Evolutionary conservation across 2,329 filamentous ascomycete genomes (phyloP).

Genomic region (Eurotiales sp.): DNA sequence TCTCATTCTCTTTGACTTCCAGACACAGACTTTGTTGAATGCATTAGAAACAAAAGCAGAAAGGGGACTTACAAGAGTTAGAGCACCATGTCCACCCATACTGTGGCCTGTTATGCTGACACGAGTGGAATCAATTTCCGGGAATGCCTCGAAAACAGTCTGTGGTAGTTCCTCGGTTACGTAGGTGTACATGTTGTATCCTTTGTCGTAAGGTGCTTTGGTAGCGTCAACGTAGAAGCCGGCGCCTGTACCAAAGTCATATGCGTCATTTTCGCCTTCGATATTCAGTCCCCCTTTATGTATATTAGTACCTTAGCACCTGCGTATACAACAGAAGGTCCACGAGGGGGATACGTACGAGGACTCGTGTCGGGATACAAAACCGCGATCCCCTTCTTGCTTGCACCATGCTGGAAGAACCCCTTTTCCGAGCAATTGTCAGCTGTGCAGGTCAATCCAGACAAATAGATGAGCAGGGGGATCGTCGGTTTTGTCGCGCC

Average conservation of each 20-base stretch:
- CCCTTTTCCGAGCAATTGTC: conserved; percentile 75
- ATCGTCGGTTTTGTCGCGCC: conserved; percentile 60
- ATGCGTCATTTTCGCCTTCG: conserved; percentile 78
- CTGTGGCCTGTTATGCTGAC: conserved; percentile 90
- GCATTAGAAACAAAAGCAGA: neutral
- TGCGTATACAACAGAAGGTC: neutral
- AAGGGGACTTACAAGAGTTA: conserved; percentile 62
- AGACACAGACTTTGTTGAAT: no score
- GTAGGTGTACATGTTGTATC: conserved; percentile 96
- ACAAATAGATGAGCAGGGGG: conserved; percentile 88
- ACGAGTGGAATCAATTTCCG: conserved; percentile 63
- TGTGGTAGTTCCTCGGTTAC: conserved; percentile 82
- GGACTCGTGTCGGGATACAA: conserved; percentile 95
- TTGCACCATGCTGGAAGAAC: conserved; percentile 84
- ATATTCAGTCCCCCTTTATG: conserved; percentile 68
- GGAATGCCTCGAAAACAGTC: conserved; percentile 68
- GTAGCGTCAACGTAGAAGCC: conserved; percentile 94
- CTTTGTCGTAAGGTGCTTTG: conserved; percentile 64
- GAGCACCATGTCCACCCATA: conserved; percentile 94
- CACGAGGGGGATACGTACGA: conserved; percentile 48
- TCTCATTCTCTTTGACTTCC: no score
- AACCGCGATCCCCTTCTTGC: conserved; percentile 79
- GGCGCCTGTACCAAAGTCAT: conserved; percentile 87
- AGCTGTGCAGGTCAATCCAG: conserved; percentile 89
- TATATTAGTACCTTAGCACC: no score